Percentiles rank a stretch among this genome's conserved stretches.
These are phyloP conservation scores for Echinochloa phyllopogon DNA, from an alignment of 176 grass and related monocot species.

Conservation along the genomic window DNA sequence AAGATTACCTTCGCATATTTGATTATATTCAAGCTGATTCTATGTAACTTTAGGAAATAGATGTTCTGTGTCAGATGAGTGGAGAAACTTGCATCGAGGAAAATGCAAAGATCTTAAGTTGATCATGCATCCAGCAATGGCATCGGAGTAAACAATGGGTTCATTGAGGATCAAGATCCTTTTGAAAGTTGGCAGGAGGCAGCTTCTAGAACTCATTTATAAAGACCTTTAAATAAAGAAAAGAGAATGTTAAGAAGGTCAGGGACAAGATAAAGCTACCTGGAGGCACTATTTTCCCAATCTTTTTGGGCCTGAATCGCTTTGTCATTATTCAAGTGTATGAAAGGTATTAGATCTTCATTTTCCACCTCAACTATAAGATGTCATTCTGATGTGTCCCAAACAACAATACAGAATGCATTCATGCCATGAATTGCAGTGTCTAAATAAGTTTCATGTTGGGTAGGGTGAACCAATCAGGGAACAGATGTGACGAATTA, in stretches of 20 bases:
- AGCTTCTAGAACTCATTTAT: neutral
- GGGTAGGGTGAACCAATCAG: slow-evolving; percentile 47
- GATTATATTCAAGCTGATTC: neutral
- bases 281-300: neutral
- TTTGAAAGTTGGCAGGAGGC: too few species aligned
- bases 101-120: slow-evolving; percentile 9
- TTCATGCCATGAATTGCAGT: neutral
- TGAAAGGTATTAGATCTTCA: neutral
- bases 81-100: neutral
- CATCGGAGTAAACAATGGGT: neutral
- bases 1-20: neutral
- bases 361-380: neutral
- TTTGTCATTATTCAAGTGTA: neutral
- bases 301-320: neutral
- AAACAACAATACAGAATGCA: neutral
- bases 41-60: neutral
- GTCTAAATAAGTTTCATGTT: slow-evolving; percentile 47
- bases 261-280: neutral
- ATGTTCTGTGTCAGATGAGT: neutral
- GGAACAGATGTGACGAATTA: slow-evolving; percentile 68
- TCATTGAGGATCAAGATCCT: neutral
- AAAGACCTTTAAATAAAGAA: neutral
- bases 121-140: neutral
- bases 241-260: neutral
- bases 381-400: neutral